Conservation (phyloP, 1,284 basidiomycete species). For the Stygiomarasmius scandens region DNA sequence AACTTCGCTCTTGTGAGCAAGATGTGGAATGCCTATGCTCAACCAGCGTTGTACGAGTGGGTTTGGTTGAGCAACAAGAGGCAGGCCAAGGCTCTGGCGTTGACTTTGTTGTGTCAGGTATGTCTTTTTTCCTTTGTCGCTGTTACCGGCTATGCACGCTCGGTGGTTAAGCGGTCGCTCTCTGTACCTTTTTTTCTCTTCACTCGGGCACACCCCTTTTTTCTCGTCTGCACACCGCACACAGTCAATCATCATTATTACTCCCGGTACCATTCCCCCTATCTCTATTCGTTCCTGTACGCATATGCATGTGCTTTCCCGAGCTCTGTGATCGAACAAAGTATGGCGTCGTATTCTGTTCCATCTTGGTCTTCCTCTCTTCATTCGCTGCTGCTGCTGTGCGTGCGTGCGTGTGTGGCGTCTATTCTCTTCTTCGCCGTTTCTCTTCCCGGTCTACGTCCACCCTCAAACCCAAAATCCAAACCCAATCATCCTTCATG, state of each 20-base stretch:
- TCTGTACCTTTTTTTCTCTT: background rate
- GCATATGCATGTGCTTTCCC: too few species aligned
- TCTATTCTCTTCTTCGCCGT: background rate
- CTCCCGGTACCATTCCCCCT: too few species aligned
- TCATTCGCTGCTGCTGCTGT: slow-evolving; percentile 2
- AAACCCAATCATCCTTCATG: background rate
- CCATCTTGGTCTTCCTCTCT: slow-evolving; percentile 29
- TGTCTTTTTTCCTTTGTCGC: background rate
- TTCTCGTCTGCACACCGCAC: too few species aligned
- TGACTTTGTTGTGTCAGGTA: slow-evolving; percentile 49
- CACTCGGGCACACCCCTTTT: too few species aligned
- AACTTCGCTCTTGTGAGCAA: slow-evolving; percentile 56
- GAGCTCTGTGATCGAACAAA: too few species aligned
- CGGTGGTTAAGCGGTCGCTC: too few species aligned
- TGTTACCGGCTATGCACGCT: too few species aligned
- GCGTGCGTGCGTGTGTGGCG: background rate
- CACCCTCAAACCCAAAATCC: too few species aligned
- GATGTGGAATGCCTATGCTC: slow-evolving; percentile 54
- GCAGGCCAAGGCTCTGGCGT: slow-evolving; percentile 61
- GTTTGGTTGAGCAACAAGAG: slow-evolving; percentile 64
- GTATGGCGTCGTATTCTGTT: too few species aligned
- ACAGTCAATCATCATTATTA: too few species aligned
- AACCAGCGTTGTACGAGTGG: slow-evolving; percentile 63
- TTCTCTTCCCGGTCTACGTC: background rate
- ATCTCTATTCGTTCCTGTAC: too few species aligned